phyloP scores from a whole-genome alignment of 73 alveolate species.

The Urostyla sp. region DNA sequence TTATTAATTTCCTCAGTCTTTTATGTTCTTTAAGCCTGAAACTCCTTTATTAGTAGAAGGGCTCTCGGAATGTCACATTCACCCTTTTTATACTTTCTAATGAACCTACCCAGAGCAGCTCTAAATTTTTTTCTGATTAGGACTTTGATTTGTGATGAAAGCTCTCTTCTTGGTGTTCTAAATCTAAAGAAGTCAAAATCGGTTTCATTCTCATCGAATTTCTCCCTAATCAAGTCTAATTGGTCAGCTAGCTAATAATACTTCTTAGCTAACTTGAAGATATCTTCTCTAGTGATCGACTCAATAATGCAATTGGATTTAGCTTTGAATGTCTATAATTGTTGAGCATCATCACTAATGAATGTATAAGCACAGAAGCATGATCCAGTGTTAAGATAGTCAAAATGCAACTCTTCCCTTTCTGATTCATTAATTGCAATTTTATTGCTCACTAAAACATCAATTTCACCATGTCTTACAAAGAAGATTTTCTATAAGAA shows the following conservation, averaged over 20 bases:
- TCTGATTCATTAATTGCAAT: background rate
- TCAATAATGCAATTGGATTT: slow-evolving; percentile 63
- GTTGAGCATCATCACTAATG: slow-evolving; percentile 59
- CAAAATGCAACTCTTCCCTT: slow-evolving; percentile 47
- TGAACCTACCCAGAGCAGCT: slow-evolving; percentile 50
- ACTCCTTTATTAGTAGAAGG: slow-evolving; percentile 35
- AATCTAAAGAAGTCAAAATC: slow-evolving; percentile 74
- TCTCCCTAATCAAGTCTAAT: slow-evolving; percentile 53
- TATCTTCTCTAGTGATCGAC: slow-evolving; percentile 54
- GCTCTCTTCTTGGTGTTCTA: slow-evolving; percentile 49
- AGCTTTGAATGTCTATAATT: slow-evolving; percentile 64
- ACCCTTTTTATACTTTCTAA: slow-evolving; percentile 14
- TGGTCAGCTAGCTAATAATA: slow-evolving; percentile 57
- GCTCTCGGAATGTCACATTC: slow-evolving; percentile 40
- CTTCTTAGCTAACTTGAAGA: slow-evolving; percentile 54
- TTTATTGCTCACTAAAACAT: slow-evolving; percentile 8
- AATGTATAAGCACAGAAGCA: slow-evolving; percentile 64
- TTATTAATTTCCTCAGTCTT: slow-evolving; percentile 52
- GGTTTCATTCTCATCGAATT: slow-evolving; percentile 58
- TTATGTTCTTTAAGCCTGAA: slow-evolving; percentile 37
- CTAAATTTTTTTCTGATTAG: slow-evolving; percentile 46
- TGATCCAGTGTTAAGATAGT: slow-evolving; percentile 63
- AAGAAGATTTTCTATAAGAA: slow-evolving; percentile 11
- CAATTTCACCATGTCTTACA: slow-evolving; percentile 59
- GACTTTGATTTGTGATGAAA: slow-evolving; percentile 10